phyloP scores from a whole-genome alignment of 768 basidiomycete genomes.

The Pleurotus citrinopileatus region DNA sequence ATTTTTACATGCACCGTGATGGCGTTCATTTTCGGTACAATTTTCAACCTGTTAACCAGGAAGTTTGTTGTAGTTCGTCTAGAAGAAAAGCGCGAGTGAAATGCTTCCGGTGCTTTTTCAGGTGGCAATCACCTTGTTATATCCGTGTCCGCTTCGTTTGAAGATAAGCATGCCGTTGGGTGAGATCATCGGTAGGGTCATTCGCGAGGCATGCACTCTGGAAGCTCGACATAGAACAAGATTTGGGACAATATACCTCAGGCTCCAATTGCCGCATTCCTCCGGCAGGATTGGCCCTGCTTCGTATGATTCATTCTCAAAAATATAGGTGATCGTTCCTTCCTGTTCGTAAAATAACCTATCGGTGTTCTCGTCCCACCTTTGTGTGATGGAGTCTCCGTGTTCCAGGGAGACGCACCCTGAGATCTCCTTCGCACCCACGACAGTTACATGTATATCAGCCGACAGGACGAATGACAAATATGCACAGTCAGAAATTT shows the following conservation, averaged over 20 bases:
- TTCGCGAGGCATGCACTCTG: not conserved
- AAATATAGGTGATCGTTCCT: slow-evolving; percentile 6
- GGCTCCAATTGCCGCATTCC: not conserved
- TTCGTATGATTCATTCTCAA: not conserved
- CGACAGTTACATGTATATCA: not conserved
- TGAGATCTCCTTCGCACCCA: not conserved
- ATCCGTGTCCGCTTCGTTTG: not conserved
- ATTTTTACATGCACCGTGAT: slow-evolving; percentile 92
- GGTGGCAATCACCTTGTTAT: not conserved
- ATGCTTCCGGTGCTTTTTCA: not conserved
- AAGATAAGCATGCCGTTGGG: not conserved
- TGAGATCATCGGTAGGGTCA: not conserved
- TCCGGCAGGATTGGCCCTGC: not conserved
- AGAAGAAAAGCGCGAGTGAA: slow-evolving; percentile 15
- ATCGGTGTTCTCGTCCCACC: not conserved
- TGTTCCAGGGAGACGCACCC: not conserved
- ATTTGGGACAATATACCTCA: too few species aligned
- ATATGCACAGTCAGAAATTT: not conserved
- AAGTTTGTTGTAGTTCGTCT: slow-evolving; percentile 61
- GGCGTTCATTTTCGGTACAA: slow-evolving; percentile 89
- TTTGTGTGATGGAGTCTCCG: not conserved
- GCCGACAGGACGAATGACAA: not conserved
- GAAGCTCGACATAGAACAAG: not conserved
- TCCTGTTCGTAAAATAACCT: not conserved
- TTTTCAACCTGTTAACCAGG: slow-evolving; percentile 86